phyloP scores from a whole-genome alignment of 805 yeast genomes.

The Tetrapisispora nanseiensis region DNA sequence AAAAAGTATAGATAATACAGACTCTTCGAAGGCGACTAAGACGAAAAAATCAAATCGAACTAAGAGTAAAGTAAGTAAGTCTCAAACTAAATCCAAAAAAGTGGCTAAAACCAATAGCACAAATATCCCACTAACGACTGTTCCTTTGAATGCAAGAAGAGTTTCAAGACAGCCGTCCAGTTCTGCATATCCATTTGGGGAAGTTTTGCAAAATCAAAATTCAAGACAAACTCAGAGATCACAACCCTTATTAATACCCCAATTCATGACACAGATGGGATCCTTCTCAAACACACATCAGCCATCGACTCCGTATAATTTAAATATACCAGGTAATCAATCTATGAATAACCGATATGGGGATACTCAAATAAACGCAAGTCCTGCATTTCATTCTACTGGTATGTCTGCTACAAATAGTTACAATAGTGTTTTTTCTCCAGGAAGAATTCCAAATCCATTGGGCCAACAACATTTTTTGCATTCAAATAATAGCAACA shows the following conservation, averaged over 20 bases:
- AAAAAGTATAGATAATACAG: neutral
- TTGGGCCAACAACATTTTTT: constrained; percentile 1
- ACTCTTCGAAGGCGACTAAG: neutral
- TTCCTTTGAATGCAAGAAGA: neutral
- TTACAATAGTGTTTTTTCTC: constrained; percentile 8
- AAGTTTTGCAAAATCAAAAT: constrained; percentile 1
- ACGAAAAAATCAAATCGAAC: neutral
- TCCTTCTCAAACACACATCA: neutral
- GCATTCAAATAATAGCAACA: constrained; percentile 1
- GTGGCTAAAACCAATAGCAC: neutral
- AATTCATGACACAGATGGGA: constrained; percentile 3
- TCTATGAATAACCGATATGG: neutral
- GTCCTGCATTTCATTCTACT: constrained; percentile 7
- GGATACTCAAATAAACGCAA: neutral
- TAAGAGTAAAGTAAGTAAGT: neutral
- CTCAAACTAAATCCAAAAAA: neutral
- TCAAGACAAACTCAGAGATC: constrained; percentile 1
- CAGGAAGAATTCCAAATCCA: constrained; percentile 5
- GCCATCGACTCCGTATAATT: neutral
- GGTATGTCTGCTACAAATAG: constrained; percentile 9
- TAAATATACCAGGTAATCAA: neutral
- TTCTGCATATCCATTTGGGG: constrained; percentile 1
- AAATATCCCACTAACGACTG: neutral
- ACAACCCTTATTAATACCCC: constrained; percentile 3
- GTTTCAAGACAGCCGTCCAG: neutral